Evolutionary conservation across 2,329 filamentous ascomycete genomes (phyloP).

Genomic region (Sporothrix curviconia): DNA sequence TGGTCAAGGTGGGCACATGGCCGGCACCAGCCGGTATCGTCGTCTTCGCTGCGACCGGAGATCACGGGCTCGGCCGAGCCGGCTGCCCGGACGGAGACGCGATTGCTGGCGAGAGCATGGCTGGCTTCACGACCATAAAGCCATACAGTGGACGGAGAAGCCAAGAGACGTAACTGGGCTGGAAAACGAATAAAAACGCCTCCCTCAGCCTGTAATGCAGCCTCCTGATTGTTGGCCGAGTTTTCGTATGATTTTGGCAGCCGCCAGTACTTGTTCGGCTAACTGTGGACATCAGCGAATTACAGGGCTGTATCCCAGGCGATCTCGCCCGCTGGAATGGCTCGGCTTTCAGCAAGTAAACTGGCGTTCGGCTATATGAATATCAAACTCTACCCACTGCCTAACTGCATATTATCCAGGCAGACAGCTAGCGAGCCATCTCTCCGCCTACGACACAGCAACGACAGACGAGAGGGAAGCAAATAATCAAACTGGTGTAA

Average conservation of each 20-base stretch:
- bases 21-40: too few relatives aligned
- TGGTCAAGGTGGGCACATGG: too few relatives aligned
- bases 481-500: neutral
- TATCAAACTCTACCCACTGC: neutral
- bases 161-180: too few relatives aligned
- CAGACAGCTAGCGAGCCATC: neutral
- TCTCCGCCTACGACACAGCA: neutral
- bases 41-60: too few relatives aligned
- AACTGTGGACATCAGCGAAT: neutral
- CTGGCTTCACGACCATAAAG: neutral
- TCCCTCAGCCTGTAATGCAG: too few relatives aligned
- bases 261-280: neutral
- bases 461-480: neutral
- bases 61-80: constrained; percentile 7
- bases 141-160: too few relatives aligned
- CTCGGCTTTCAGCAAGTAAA: neutral
- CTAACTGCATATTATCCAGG: constrained; percentile 6
- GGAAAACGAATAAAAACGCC: too few relatives aligned
- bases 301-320: neutral
- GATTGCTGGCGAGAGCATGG: constrained; percentile 13
- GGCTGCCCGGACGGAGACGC: constrained; percentile 2
- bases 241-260: too few relatives aligned
- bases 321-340: neutral
- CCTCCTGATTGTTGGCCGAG: neutral
- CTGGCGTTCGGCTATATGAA: neutral